A percentile compares a stretch with the other conserved stretches of the same genome.
phyloP scores from a whole-genome alignment of 140 eudicot genomes.

The Oenanthe javanica region DNA sequence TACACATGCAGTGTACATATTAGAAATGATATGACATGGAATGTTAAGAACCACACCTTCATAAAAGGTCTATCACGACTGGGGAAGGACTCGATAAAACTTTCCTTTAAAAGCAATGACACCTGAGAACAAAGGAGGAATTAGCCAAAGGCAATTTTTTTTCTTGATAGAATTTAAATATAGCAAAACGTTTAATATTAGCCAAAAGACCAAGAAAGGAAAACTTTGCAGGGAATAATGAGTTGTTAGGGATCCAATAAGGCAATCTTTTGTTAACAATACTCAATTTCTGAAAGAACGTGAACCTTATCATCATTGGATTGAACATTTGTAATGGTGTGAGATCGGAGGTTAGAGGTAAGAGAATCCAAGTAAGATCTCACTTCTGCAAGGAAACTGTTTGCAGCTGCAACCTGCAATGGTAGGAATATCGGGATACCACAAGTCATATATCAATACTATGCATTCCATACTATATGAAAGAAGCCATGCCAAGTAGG shows the following conservation, averaged over 20 bases:
- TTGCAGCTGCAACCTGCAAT: constrained; percentile 82
- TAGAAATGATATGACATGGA: not conserved
- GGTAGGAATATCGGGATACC: constrained; percentile 10
- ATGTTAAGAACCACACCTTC: constrained; percentile 48
- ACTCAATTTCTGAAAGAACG: not conserved
- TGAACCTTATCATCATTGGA: constrained; percentile 89
- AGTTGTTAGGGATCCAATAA: not conserved
- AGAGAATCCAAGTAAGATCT: constrained; percentile 76
- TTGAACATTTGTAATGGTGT: constrained; percentile 89
- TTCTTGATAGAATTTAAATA: not conserved
- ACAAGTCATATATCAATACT: not conserved
- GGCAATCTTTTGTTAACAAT: constrained; percentile 1
- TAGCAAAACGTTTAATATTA: not conserved
- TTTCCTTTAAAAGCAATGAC: constrained; percentile 87
- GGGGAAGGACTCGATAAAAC: constrained; percentile 92
- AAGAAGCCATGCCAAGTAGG: not conserved
- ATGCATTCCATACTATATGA: not conserved
- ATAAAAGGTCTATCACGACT: constrained; percentile 84
- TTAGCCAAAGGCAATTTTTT: not conserved
- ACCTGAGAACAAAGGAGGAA: constrained; percentile 44
- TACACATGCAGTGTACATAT: not conserved
- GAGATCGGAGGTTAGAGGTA: constrained; percentile 83
- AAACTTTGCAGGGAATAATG: constrained; percentile 2
- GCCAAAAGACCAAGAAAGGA: not conserved
- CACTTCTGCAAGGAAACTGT: constrained; percentile 56